Conservation (phyloP, 257 asterid genomes). For the Cinchona pubescens region DNA sequence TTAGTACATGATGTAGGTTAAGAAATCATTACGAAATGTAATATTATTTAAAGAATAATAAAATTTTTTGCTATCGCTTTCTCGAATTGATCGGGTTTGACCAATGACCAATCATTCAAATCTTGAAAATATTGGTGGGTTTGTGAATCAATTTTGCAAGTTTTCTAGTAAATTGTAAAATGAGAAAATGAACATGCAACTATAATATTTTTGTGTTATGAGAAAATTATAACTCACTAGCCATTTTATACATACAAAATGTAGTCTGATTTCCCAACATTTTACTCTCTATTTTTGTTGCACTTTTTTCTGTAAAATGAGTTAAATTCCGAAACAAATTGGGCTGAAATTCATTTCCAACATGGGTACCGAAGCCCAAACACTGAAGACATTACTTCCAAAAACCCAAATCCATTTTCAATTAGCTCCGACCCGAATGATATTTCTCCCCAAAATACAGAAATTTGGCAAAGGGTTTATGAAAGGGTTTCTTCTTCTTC, state of each 20-base stretch:
- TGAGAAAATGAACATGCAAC: too few species aligned
- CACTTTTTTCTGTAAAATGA: background rate
- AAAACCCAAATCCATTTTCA: background rate
- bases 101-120: background rate
- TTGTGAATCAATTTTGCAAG: background rate
- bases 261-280: background rate
- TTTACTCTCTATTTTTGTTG: too few species aligned
- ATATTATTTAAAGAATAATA: too few species aligned
- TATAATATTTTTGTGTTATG: background rate
- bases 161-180: background rate
- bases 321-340: background rate
- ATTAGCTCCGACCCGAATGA: background rate
- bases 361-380: background rate
- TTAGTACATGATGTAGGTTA: too few species aligned
- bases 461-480: conserved; percentile 15
- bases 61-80: too few species aligned
- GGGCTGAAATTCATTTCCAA: background rate
- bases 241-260: too few species aligned
- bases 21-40: too few species aligned
- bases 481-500: conserved; percentile 9
- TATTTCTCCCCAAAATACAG: background rate
- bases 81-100: too few species aligned
- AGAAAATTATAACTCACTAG: too few species aligned
- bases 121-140: background rate
- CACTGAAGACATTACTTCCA: background rate